Percentiles rank a stretch among this genome's conserved stretches.
phyloP scores from a whole-genome alignment of 2,329 filamentous ascomycete species.

The Hirsutella rhossiliensis region DNA sequence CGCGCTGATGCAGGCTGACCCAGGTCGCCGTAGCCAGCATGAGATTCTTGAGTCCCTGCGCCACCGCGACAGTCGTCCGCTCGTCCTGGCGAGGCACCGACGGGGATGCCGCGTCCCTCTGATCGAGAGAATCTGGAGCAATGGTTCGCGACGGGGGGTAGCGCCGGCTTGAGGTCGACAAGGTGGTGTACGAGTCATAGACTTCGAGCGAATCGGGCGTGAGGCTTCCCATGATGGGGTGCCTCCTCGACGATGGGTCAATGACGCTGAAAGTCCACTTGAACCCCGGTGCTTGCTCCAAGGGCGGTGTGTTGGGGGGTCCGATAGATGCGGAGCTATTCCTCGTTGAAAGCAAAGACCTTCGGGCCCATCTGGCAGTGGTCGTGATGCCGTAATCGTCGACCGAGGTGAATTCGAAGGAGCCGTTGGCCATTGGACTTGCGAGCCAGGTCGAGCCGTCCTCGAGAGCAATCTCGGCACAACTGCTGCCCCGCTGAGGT shows the following conservation, averaged over 20 bases:
- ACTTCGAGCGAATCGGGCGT: slow-evolving; percentile 54
- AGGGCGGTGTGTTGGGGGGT: slow-evolving; percentile 8
- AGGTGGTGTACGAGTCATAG: slow-evolving; percentile 52
- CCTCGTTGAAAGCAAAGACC: slow-evolving; percentile 12
- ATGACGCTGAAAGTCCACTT: slow-evolving; percentile 71
- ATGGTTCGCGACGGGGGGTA: slow-evolving; percentile 32
- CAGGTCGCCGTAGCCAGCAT: slow-evolving; percentile 27
- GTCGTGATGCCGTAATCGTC: slow-evolving; percentile 44
- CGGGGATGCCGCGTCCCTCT: slow-evolving; percentile 9
- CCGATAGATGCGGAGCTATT: slow-evolving; percentile 7
- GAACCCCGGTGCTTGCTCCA: slow-evolving; percentile 24
- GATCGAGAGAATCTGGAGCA: slow-evolving; percentile 9
- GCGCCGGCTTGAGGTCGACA: slow-evolving; percentile 35
- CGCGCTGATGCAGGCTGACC: slow-evolving; percentile 23
- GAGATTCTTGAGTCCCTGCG: slow-evolving; percentile 20
- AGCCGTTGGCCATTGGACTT: slow-evolving; percentile 38
- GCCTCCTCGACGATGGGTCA: slow-evolving; percentile 53
- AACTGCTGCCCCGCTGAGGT: slow-evolving; percentile 34
- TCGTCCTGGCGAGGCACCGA: slow-evolving; percentile 12
- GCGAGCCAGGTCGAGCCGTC: slow-evolving; percentile 50
- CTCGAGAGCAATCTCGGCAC: slow-evolving; percentile 53
- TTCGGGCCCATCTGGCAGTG: slow-evolving; percentile 59
- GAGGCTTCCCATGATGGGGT: slow-evolving; percentile 63
- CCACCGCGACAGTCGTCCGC: slow-evolving; percentile 16
- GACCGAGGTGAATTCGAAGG: slow-evolving; percentile 53